Percentiles rank a stretch among this genome's conserved stretches.
Evolutionary conservation across 495 filamentous ascomycete species (phyloP).

Genomic region (Tuber microsphaerosporum): DNA sequence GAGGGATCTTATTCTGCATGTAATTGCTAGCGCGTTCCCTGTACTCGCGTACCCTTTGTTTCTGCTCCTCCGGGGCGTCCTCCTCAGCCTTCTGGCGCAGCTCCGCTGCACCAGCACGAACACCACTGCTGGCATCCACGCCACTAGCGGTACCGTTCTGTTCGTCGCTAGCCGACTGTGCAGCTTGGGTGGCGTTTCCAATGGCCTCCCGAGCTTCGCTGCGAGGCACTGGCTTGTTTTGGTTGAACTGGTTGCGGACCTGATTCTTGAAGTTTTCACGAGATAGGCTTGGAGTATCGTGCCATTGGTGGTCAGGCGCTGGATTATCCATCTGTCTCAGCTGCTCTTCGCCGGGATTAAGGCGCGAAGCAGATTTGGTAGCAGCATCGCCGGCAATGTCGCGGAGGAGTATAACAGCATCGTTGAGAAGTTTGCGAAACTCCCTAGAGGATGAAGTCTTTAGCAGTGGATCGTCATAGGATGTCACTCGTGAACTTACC

Average conservation of each 20-base stretch:
- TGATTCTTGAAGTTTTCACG: conserved; percentile 63
- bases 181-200: conserved; percentile 51
- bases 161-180: conserved; percentile 47
- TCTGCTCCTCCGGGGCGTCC: conserved; percentile 57
- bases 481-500: conserved; percentile 49
- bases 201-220: conserved; percentile 52
- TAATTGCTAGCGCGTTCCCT: conserved; percentile 62
- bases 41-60: conserved; percentile 53
- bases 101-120: conserved; percentile 47
- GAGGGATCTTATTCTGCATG: conserved; percentile 71
- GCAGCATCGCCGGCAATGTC: conserved; percentile 90
- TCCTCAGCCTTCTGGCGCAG: conserved; percentile 49
- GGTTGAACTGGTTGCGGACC: conserved; percentile 55
- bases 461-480: conserved; percentile 32
- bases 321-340: conserved; percentile 70
- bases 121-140: conserved; percentile 52
- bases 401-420: conserved; percentile 72
- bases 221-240: conserved; percentile 50
- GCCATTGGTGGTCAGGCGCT: conserved; percentile 87
- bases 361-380: conserved; percentile 64
- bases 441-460: conserved; percentile 30
- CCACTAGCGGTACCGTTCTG: conserved; percentile 47
- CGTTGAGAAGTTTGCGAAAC: conserved; percentile 53
- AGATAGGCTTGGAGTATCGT: conserved; percentile 74
- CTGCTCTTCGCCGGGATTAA: conserved; percentile 73